phyloP scores from a whole-genome alignment of 441 rosid genomes.

The Kokia cookei region DNA sequence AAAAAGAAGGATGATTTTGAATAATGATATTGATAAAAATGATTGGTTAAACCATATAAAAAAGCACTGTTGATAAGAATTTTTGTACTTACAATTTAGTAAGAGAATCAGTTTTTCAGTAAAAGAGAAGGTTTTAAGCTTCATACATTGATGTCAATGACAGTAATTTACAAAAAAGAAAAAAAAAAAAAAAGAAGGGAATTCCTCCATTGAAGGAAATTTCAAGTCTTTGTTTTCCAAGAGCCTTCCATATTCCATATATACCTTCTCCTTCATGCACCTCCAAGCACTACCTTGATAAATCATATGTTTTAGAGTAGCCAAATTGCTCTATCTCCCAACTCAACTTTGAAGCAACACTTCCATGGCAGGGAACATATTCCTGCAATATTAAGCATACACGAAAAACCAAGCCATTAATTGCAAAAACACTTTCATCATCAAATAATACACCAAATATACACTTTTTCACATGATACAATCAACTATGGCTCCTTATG shows the following conservation, averaged over 20 bases:
- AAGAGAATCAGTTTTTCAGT: constrained; percentile 17
- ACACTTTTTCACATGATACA: not conserved
- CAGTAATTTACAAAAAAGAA: constrained; percentile 40
- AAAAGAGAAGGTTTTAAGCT: constrained; percentile 19
- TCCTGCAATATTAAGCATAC: constrained; percentile 29
- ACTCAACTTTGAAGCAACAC: constrained; percentile 48
- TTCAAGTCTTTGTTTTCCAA: constrained; percentile 15
- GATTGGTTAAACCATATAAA: constrained; percentile 6
- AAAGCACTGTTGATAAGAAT: constrained; percentile 15
- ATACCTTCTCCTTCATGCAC: constrained; percentile 4
- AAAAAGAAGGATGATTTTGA: too few relatives aligned
- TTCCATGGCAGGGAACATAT: constrained; percentile 61
- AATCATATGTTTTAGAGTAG: constrained; percentile 36
- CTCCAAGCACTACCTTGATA: constrained; percentile 28
- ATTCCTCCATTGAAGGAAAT: constrained; percentile 24
- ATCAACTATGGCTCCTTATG: not conserved
- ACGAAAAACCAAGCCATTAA: not conserved
- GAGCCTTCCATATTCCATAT: constrained; percentile 19
- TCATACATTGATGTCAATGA: constrained; percentile 38
- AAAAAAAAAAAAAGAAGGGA: not conserved
- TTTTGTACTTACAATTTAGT: constrained; percentile 32
- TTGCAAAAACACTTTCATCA: not conserved
- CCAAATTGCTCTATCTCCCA: constrained; percentile 63
- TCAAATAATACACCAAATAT: not conserved
- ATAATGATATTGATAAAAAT: not conserved